phyloP scores from a whole-genome alignment of 176 grass and related monocot genomes.

The Eremochloa ophiuroides region DNA sequence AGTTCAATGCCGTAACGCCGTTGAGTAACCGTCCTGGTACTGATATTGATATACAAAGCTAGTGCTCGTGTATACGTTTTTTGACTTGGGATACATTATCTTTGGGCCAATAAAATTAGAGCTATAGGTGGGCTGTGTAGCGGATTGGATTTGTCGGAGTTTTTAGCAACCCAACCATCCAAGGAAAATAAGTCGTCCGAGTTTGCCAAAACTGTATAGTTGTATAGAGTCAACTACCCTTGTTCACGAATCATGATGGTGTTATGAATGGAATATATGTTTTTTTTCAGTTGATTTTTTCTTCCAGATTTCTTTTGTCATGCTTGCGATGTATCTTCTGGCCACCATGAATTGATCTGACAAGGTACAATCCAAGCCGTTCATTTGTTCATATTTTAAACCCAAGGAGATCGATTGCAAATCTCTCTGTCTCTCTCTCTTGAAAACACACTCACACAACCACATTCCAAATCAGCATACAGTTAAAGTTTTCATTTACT shows the following conservation, averaged over 20 bases:
- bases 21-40: not conserved
- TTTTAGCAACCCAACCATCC: not conserved
- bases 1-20: not conserved
- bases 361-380: not conserved
- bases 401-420: not conserved
- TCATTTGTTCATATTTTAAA: not conserved
- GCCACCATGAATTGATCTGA: not conserved
- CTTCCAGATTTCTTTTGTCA: not conserved
- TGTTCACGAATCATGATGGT: not conserved
- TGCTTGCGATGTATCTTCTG: not conserved
- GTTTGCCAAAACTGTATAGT: not conserved
- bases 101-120: constrained; percentile 7
- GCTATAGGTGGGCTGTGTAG: not conserved
- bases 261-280: constrained; percentile 16
- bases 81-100: not conserved
- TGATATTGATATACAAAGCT: constrained; percentile 23
- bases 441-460: too few relatives aligned
- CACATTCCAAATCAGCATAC: too few relatives aligned
- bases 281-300: not conserved
- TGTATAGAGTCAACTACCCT: constrained; percentile 18
- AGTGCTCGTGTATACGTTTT: not conserved
- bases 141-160: not conserved
- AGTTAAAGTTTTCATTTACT: not conserved
- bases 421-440: too few relatives aligned
- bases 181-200: not conserved